Base-by-base conservation (phyloP, 192 early-diverging fungal genomes). In the Backusella macrospora region DNA sequence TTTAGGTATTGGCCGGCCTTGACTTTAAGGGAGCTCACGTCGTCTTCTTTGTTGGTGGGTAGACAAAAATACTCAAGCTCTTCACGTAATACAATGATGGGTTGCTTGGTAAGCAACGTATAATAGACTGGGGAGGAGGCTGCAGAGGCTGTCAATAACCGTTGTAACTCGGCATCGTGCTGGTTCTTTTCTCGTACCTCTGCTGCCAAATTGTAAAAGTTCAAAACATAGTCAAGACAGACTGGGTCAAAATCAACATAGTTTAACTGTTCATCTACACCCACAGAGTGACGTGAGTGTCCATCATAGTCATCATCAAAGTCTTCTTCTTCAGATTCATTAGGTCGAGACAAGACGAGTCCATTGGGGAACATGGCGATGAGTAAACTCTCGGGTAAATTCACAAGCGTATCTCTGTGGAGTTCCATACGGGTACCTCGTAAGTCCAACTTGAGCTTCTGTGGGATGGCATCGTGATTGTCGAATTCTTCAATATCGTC, bases 71-170 rank as follows among this genome's bases (percentile, higher is more conserved):
- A 94, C 65, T 94, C 92, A 65, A 94, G 82, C 80, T 94, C 92
- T 81, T 94, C 92, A 63, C 92, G 83, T 49, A 94, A 76, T 34
- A 92, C 92, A 73, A 94, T 91, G 62, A 94, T 86, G 12, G 90
- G 89, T 62, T 86, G 88, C 46, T 90, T 88, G 55, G 79, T 83
- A 47, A 85, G 63, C 6, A 88, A 73, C 12, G 85, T 85, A 65
- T 86, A 82, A 47, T 85, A 84, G 5, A 81, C 59, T 4, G 84
- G 75, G 8, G 76, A 76, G 10, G 59, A 34, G 0, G 72, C 62
- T 42, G 72, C 69, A 12, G 68, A 63, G 1, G 70, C 69, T 38
- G 72, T 47, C 9, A 75, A 59, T 5, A 77, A 62, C 42, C 81
- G 78, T 23, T 70, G 71, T 45, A 67, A 48, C 34, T 62, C 43